Percentiles rank a stretch among this genome's conserved stretches.
Conservation (phyloP, 495 filamentous ascomycete species). For the Aspergillus diversus region DNA sequence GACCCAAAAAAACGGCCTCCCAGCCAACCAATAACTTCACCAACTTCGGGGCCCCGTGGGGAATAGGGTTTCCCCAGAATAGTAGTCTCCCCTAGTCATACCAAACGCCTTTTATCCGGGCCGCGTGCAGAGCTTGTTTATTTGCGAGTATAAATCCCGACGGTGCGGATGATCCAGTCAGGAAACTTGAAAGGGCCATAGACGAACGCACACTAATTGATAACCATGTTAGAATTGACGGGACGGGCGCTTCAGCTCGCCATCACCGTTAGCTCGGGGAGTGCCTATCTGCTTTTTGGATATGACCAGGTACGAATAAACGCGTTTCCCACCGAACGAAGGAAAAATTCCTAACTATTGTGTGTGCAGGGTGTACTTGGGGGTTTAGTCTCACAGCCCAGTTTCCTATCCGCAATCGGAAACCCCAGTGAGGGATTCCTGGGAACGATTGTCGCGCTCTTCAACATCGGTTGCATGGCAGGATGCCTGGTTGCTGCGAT, state of each 20-base stretch:
- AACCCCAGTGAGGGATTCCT: conserved; percentile 13
- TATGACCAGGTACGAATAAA: conserved; percentile 17
- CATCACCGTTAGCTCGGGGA: conserved; percentile 21
- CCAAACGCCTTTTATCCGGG: too few species aligned
- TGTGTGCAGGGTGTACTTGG: conserved; percentile 15
- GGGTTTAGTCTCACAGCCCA: conserved; percentile 20
- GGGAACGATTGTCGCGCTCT: conserved; percentile 22
- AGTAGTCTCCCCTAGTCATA: too few species aligned
- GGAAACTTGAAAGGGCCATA: too few species aligned
- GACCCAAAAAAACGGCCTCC: too few species aligned
- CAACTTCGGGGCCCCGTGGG: too few species aligned
- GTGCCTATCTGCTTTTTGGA: conserved; percentile 38
- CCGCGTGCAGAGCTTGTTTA: too few species aligned
- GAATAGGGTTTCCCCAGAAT: too few species aligned
- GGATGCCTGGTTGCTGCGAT: conserved; percentile 34
- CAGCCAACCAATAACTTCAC: too few species aligned
- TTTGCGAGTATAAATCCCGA: too few species aligned
- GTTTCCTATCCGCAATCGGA: conserved; percentile 19
- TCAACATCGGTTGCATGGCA: conserved; percentile 20
- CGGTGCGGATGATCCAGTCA: too few species aligned
- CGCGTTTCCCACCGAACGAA: not conserved
- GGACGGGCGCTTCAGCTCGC: conserved; percentile 22
- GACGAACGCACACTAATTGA: not conserved
- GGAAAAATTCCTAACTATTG: not conserved
- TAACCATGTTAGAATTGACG: conserved; percentile 4